Evolutionary conservation across 352 stramenopile genomes (phyloP), one percentile per base, ranked within the genome.

Genomic region (Peronospora farinosa): DNA sequence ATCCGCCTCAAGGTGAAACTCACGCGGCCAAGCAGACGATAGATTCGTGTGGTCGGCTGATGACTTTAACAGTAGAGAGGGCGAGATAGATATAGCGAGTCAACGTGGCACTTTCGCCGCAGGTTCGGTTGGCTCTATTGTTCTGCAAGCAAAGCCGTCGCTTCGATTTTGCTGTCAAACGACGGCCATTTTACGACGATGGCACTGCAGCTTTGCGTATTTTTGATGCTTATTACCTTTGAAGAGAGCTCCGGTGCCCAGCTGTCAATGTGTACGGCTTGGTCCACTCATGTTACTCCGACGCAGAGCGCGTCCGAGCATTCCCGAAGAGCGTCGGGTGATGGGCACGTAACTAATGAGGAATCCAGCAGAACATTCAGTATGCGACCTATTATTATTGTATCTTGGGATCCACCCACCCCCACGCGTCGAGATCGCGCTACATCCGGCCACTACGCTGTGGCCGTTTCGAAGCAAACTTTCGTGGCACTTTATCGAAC

Each of bases 311-410:
- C 64, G 64, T 54, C 47, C 32, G 31, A 47, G 47, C 30, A 50
- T 68, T 68, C 60, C 47, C 38, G 31, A 55, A 38, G 15, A 56
- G 51, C 60, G 56, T 61, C 54, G 61, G 55, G 50, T 16, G 32
- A 41, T 41, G 44, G 7, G 23, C 23, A 7, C 3, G 32, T 31
- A 15, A 38, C 25, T 23, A 28, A 54, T 50, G 48, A 51, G 41
- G 42, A 45, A 54, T 37, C 49, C 46, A 52, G n/a, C 30, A 30
- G 40, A 63, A 66, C 47, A 50, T 65, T 61, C 40, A 44, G 47
- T 40, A 15, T 51, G 9, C 16, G 32, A 60, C 13, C 35, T 17
- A 9, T 7, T 36, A 7, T 2, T 42, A 28, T 7, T 49, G 48
- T 36, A 40, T 30, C 30, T 32, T 33, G 21, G 13, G 9, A 27